phyloP scores from a whole-genome alignment of 2,329 filamentous ascomycete genomes.

The Ophiocordyceps camponoti-floridani region DNA sequence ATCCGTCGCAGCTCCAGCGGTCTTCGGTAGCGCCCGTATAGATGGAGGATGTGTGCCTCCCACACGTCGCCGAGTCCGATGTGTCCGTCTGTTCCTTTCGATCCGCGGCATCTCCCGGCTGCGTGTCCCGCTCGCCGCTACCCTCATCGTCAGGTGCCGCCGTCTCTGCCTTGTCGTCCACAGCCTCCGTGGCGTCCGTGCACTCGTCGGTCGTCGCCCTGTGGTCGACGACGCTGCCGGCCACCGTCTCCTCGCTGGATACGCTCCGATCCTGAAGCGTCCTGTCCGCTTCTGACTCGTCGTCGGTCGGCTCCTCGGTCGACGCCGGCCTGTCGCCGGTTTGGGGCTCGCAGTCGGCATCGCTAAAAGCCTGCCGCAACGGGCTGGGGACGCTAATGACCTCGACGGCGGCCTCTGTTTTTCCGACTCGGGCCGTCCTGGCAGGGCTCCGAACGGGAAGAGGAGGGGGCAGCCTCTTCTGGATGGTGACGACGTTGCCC shows the following conservation, averaged over 20 bases:
- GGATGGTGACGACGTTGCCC: slow-evolving; percentile 69
- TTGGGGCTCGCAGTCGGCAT: not conserved
- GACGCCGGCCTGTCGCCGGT: not conserved
- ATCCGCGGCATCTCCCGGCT: not conserved
- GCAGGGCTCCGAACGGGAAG: slow-evolving; percentile 63
- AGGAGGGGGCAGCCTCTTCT: slow-evolving; percentile 60
- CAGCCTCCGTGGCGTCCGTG: no score
- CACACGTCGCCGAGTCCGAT: slow-evolving; percentile 11
- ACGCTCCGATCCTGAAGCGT: not conserved
- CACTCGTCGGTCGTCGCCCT: not conserved
- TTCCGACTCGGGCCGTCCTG: slow-evolving; percentile 33
- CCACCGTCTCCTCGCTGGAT: not conserved
- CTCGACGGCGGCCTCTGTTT: slow-evolving; percentile 41
- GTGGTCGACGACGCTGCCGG: not conserved
- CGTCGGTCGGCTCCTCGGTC: no score
- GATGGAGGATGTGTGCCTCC: slow-evolving; percentile 19
- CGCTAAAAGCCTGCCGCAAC: slow-evolving; percentile 12
- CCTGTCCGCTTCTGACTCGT: not conserved
- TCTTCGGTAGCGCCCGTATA: slow-evolving; percentile 19
- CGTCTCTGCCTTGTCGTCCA: no score
- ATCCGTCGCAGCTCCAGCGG: slow-evolving; percentile 18
- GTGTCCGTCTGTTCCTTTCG: slow-evolving; percentile 6
- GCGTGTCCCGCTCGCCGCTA: no score
- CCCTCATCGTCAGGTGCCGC: no score
- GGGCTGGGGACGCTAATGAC: slow-evolving; percentile 31